Evolutionary conservation across 2,329 filamentous ascomycete species (phyloP).

Genomic region (Sporothrix curviconia): DNA sequence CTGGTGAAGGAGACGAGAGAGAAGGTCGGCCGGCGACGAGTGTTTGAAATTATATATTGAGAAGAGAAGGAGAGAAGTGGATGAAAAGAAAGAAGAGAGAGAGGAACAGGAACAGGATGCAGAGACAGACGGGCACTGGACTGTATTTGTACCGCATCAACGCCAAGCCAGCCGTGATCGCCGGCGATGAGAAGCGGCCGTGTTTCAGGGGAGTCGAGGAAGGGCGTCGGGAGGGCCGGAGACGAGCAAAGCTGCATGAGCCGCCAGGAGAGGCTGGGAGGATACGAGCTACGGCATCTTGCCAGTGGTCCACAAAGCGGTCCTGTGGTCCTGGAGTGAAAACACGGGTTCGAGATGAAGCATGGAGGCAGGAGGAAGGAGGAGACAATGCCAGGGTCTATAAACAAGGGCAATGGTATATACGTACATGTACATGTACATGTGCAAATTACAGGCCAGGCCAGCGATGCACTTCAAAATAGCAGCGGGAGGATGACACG

Average conservation of each 20-base stretch:
- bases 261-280: background rate
- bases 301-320: too few relatives aligned
- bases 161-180: constrained; percentile 15
- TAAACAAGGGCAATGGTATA: background rate
- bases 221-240: background rate
- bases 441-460: too few relatives aligned
- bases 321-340: too few relatives aligned
- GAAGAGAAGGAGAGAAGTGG: constrained; percentile 12
- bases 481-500: background rate
- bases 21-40: constrained; percentile 48
- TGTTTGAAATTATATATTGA: constrained; percentile 20
- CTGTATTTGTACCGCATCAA: constrained; percentile 18
- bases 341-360: background rate
- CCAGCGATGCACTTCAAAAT: background rate
- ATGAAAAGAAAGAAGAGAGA: constrained; percentile 15
- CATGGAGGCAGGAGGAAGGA: too few relatives aligned
- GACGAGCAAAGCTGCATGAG: background rate
- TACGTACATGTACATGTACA: too few relatives aligned
- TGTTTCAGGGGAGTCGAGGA: constrained; percentile 14
- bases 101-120: constrained; percentile 15
- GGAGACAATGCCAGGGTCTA: too few relatives aligned
- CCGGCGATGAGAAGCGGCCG: constrained; percentile 6
- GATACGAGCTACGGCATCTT: too few relatives aligned
- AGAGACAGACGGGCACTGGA: background rate
- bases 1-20: constrained; percentile 22